Evolutionary conservation across 2,329 filamentous ascomycete species (phyloP), one percentile per base, ranked within the genome.

Genomic region (Ramularia endophylla): DNA sequence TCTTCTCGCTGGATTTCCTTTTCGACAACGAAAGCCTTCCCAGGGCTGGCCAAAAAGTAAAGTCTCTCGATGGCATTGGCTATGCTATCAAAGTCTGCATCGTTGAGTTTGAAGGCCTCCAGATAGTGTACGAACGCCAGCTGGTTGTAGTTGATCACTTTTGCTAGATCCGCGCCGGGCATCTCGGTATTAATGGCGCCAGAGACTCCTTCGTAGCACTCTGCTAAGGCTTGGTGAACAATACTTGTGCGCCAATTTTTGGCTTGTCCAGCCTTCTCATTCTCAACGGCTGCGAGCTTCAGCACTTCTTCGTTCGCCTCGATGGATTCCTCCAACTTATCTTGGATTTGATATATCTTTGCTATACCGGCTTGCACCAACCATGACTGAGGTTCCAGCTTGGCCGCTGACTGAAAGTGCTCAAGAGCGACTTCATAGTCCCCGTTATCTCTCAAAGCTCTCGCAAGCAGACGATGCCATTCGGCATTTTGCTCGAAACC

Each of bases 371-470:
- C 8, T 18, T 39, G 22, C 8, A 20, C 27, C 7, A 18, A 11
- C 22, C 27, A 39, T 15, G 13, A 18, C 16, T 15, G 12, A 16
- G 13, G 13, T 12, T 32, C 15, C 7, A 33, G 16, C 13, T 32
- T 11, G 12, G 32, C 11, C 12, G 36, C 36, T 9, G 12, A 17
- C 8, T 13, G 11, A 8, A 32, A 31, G 9, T 32, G 13, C 13
- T 12, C 28, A n/a, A 39, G 27, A 8, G 36, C 36, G 12, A 27
- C 36, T 13, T 39, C 22, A 15, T 33, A 32, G 17, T 39, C 5
- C 20, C 27, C 27, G 27, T 28, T 32, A 3, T 8, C 7, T 4
- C n/a, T 9, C 12, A 34, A 17, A 17, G 7, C n/a, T 8, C 16
- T 11, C 3, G 31, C 31, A 11, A 34, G 31, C 8, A 12, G 11